Percentiles rank a stretch among this genome's conserved stretches.
phyloP scores from a whole-genome alignment of 2,329 filamentous ascomycete genomes.

The Scolecobasidium constrictum region DNA sequence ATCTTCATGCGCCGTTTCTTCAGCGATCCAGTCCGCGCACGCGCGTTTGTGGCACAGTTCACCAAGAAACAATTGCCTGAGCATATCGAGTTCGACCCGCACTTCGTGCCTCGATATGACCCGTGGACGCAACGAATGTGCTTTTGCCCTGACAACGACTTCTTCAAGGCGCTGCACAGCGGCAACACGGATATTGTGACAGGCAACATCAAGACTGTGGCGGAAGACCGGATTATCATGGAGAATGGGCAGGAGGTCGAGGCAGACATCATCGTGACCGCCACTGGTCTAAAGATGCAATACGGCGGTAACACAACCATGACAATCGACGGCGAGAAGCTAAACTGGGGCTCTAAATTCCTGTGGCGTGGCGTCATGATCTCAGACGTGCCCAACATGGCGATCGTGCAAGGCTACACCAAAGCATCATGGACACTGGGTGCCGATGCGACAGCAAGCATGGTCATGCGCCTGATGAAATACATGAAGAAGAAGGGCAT shows the following conservation, averaged over 20 bases:
- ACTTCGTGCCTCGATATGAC: conserved; percentile 38
- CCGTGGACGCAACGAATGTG: conserved; percentile 66
- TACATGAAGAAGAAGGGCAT: conserved; percentile 36
- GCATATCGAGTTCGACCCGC: conserved; percentile 27
- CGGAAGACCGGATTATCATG: conserved; percentile 31
- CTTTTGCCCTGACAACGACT: conserved; percentile 51
- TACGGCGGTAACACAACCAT: conserved; percentile 44
- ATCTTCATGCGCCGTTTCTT: conserved; percentile 39
- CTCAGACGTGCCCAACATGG: conserved; percentile 49
- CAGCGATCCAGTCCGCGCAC: conserved; percentile 41
- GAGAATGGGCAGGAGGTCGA: conserved; percentile 27
- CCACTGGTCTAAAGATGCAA: conserved; percentile 48
- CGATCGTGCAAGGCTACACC: conserved; percentile 49
- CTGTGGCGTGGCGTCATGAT: conserved; percentile 53
- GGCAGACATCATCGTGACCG: conserved; percentile 54
- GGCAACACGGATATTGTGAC: conserved; percentile 44
- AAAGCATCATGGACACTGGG: conserved; percentile 53
- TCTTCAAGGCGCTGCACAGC: conserved; percentile 41
- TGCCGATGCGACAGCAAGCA: conserved; percentile 41
- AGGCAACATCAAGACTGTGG: conserved; percentile 41
- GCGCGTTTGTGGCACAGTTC: conserved; percentile 33
- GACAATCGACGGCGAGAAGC: conserved; percentile 37
- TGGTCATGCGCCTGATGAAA: conserved; percentile 41
- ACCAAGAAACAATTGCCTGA: conserved; percentile 42
- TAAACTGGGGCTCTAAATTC: conserved; percentile 40